These are phyloP conservation scores for Boletellus ananas DNA, from an alignment of 768 basidiomycete species.

Conservation along the genomic window DNA sequence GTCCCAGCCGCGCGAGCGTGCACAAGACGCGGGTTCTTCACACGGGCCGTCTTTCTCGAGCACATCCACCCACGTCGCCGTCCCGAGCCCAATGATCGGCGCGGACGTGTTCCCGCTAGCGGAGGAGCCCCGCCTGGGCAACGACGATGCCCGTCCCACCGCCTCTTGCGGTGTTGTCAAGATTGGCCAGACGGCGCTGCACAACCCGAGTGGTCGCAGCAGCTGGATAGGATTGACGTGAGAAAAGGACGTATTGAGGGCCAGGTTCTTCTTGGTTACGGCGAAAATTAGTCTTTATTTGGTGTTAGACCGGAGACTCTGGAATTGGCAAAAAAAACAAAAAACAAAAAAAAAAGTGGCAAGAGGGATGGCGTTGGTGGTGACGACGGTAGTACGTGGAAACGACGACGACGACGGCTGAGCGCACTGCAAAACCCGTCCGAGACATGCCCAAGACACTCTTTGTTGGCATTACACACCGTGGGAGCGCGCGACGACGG, in stretches of 20 bases:
- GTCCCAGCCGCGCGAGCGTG: conserved; percentile 18
- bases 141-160: conserved; percentile 14
- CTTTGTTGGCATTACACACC: no score
- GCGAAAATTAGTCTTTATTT: background rate
- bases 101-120: conserved; percentile 38
- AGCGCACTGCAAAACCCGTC: no score
- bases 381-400: no score
- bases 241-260: background rate
- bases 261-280: no score
- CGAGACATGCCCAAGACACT: no score
- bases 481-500: no score
- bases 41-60: conserved; percentile 26
- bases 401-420: no score
- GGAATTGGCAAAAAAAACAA: no score
- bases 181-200: conserved; percentile 90
- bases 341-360: no score
- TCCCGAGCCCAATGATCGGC: conserved; percentile 71
- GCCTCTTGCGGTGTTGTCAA: conserved; percentile 56
- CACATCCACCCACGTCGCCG: conserved; percentile 27
- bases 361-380: no score
- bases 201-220: conserved; percentile 86
- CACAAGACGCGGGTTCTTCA: conserved; percentile 13
- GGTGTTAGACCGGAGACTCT: background rate
- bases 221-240: conserved; percentile 82
- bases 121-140: conserved; percentile 9